These are phyloP conservation scores for Asterella californica DNA, from an alignment of 225 moss, liverwort and hornwort species.

Conservation along the genomic window DNA sequence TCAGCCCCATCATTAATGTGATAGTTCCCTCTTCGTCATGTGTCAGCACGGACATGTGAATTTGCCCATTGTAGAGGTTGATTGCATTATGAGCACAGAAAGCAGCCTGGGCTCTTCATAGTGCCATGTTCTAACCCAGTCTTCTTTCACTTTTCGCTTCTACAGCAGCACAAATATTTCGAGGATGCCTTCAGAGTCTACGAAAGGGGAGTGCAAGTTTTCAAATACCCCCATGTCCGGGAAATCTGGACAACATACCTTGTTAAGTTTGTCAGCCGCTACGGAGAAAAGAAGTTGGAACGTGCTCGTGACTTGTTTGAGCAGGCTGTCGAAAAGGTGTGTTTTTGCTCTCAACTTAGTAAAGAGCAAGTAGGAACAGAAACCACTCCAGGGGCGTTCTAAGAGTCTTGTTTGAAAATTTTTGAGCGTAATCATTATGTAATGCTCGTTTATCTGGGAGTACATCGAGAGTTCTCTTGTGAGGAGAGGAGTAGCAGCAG, in stretches of 20 bases:
- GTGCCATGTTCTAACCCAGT: neutral
- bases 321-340: conserved; percentile 89
- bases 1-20: no score
- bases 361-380: neutral
- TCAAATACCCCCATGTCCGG: conserved; percentile 94
- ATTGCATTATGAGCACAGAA: neutral
- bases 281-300: conserved; percentile 91
- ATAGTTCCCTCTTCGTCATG: no score
- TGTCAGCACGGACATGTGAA: neutral
- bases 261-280: conserved; percentile 76
- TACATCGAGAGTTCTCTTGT: neutral
- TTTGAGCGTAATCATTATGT: neutral
- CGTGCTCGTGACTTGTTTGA: conserved; percentile 96
- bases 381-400: neutral
- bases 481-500: neutral
- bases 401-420: neutral
- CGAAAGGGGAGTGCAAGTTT: conserved; percentile 95
- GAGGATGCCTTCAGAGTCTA: conserved; percentile 96
- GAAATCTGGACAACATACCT: conserved; percentile 96
- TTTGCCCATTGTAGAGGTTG: neutral
- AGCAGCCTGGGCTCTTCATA: neutral
- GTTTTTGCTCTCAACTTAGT: neutral
- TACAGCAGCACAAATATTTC: conserved; percentile 88
- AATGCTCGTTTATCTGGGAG: neutral
- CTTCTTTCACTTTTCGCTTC: neutral